phyloP scores from a whole-genome alignment of 106 monocot genomes.

The Allium fistulosum region DNA sequence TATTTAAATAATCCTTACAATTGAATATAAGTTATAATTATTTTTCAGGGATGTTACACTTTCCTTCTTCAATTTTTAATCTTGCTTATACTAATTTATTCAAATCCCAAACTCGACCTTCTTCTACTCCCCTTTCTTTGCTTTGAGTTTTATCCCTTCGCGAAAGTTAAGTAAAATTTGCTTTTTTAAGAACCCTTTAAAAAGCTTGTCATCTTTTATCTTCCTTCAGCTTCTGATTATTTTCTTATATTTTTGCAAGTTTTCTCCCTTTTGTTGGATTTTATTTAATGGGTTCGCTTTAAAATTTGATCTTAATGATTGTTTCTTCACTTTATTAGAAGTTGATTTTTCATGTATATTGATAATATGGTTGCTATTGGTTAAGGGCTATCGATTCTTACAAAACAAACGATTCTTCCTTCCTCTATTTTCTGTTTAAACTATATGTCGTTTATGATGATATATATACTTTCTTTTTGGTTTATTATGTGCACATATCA shows the following conservation, averaged over 20 bases:
- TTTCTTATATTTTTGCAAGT: constrained; percentile 5
- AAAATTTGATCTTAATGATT: background rate
- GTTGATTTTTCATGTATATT: background rate
- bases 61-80: background rate
- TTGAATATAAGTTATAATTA: too few relatives aligned
- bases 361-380: background rate
- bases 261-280: background rate
- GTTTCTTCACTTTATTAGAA: background rate
- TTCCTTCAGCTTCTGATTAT: background rate
- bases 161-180: background rate
- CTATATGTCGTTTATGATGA: background rate
- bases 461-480: background rate
- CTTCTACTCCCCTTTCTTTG: background rate
- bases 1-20: too few relatives aligned
- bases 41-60: too few relatives aligned
- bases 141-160: constrained; percentile 1
- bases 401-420: background rate
- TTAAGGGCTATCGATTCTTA: background rate
- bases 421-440: background rate
- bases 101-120: constrained; percentile 22
- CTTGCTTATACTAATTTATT: constrained; percentile 16
- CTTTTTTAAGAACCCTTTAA: constrained; percentile 2
- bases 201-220: constrained; percentile 10
- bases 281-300: constrained; percentile 2
- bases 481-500: background rate